Percentiles rank a stretch among this genome's conserved stretches.
Evolutionary conservation across 345 rosid genomes (phyloP).

Genomic region (Sonneratia caseolaris): DNA sequence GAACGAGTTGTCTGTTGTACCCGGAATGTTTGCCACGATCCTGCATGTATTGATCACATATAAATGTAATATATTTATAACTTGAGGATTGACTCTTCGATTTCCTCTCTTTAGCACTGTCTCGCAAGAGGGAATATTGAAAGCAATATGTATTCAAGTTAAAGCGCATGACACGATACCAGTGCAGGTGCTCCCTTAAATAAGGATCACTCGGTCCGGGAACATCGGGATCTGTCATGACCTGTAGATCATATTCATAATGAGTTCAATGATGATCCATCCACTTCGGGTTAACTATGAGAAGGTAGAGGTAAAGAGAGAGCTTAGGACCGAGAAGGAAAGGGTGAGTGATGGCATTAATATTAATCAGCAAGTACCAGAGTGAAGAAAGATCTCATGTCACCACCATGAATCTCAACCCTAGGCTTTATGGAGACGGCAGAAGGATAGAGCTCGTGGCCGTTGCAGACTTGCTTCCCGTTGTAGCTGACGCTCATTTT

Average conservation of each 20-base stretch:
- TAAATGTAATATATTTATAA: background rate
- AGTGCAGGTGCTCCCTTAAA: slow-evolving; percentile 23
- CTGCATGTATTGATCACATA: slow-evolving; percentile 6
- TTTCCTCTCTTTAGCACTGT: background rate
- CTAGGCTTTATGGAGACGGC: slow-evolving; percentile 31
- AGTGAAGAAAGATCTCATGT: slow-evolving; percentile 22
- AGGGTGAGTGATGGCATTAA: background rate
- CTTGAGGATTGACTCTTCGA: too few relatives aligned
- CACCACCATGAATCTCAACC: slow-evolving; percentile 44
- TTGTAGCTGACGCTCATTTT: slow-evolving; percentile 36
- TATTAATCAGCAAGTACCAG: slow-evolving; percentile 3
- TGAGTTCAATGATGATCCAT: background rate
- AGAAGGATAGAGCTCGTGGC: slow-evolving; percentile 43
- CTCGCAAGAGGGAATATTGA: background rate
- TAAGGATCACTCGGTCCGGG: slow-evolving; percentile 24
- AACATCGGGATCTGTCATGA: slow-evolving; percentile 20
- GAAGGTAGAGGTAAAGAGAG: background rate
- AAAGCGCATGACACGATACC: slow-evolving; percentile 1
- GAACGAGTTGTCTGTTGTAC: slow-evolving; percentile 22
- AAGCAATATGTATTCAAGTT: background rate
- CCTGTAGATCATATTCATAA: background rate
- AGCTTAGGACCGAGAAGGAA: background rate
- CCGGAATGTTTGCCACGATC: slow-evolving; percentile 24
- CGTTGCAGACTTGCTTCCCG: slow-evolving; percentile 39
- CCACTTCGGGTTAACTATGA: background rate